A percentile compares a stretch with the other conserved stretches of the same genome.
Evolutionary conservation across 352 stramenopile genomes (phyloP).

Genomic region (Phytophthora uliginosa): DNA sequence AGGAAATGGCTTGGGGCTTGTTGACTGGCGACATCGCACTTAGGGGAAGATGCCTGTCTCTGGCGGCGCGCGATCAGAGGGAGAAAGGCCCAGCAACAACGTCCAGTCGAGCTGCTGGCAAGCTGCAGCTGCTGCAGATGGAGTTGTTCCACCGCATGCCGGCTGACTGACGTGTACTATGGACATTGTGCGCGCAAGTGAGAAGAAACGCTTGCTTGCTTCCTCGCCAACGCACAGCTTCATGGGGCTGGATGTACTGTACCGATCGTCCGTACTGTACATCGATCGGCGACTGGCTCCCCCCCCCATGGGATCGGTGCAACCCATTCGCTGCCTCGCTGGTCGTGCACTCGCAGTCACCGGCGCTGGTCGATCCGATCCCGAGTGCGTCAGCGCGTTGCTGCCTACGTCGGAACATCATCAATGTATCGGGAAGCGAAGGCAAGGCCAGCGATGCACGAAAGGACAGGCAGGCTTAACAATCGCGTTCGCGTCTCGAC

Average conservation of each 20-base stretch:
- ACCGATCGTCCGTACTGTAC: slow-evolving; percentile 18
- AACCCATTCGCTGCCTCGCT: slow-evolving; percentile 22
- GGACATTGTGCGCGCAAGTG: no score
- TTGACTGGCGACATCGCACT: slow-evolving; percentile 31
- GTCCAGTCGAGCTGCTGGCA: slow-evolving; percentile 19
- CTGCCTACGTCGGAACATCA: neutral
- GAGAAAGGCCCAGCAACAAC: slow-evolving; percentile 16
- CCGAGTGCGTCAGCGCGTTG: no score
- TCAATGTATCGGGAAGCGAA: neutral
- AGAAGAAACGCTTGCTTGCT: neutral
- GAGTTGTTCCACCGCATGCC: neutral
- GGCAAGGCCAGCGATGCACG: neutral
- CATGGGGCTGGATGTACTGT: neutral
- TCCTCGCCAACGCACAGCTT: neutral
- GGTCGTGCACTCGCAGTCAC: slow-evolving; percentile 6
- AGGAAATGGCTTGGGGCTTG: slow-evolving; percentile 9
- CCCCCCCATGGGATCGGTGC: slow-evolving; percentile 13
- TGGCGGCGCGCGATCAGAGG: slow-evolving; percentile 5
- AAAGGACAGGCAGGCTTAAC: slow-evolving; percentile 10
- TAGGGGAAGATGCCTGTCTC: neutral
- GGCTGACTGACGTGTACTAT: neutral
- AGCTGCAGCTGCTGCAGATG: slow-evolving; percentile 6
- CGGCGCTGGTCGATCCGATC: no score
- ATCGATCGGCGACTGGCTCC: slow-evolving; percentile 11
- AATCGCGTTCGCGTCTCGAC: slow-evolving; percentile 25